These are phyloP conservation scores for Epichloe sibirici DNA, from an alignment of 2,329 filamentous ascomycete species.

Conservation along the genomic window DNA sequence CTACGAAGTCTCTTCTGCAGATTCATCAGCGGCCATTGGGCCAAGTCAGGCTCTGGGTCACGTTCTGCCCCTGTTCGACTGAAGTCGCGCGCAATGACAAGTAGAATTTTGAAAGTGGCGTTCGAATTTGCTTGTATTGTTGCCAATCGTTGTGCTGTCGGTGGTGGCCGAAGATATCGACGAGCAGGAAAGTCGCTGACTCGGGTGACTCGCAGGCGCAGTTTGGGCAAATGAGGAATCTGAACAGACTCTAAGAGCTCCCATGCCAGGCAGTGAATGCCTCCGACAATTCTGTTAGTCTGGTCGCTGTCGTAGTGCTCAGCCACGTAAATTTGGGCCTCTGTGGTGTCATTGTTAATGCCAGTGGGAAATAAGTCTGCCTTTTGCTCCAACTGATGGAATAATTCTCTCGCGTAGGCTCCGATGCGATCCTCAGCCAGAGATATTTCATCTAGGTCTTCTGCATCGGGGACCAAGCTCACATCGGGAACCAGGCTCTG, in stretches of 20 bases:
- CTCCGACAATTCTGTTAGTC: background rate
- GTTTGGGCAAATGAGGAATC: slow-evolving; percentile 8
- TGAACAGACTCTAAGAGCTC: slow-evolving; percentile 15
- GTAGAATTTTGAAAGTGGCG: slow-evolving; percentile 13
- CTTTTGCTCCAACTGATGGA: slow-evolving; percentile 11
- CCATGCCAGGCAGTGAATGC: slow-evolving; percentile 18
- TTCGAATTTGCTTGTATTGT: slow-evolving; percentile 10
- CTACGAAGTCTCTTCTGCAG: slow-evolving; percentile 16
- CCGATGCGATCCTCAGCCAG: slow-evolving; percentile 11
- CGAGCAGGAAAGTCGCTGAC: slow-evolving; percentile 13
- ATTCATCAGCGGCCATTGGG: slow-evolving; percentile 18
- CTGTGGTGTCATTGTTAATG: slow-evolving; percentile 1
- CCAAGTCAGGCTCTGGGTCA: slow-evolving; percentile 18
- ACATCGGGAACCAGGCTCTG: slow-evolving; percentile 8
- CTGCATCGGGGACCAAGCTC: background rate
- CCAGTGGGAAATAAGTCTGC: slow-evolving; percentile 5
- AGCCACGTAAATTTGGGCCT: slow-evolving; percentile 14
- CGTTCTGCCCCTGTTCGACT: slow-evolving; percentile 13
- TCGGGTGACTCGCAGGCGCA: slow-evolving; percentile 14
- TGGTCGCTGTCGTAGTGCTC: slow-evolving; percentile 12
- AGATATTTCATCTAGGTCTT: slow-evolving; percentile 6
- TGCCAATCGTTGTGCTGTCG: slow-evolving; percentile 8
- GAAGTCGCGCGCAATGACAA: slow-evolving; percentile 17
- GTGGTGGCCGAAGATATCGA: slow-evolving; percentile 1
- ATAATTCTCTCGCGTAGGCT: slow-evolving; percentile 11